Evolutionary conservation across 2,329 filamentous ascomycete species (phyloP).

Genomic region (Aplosporella prunicola): DNA sequence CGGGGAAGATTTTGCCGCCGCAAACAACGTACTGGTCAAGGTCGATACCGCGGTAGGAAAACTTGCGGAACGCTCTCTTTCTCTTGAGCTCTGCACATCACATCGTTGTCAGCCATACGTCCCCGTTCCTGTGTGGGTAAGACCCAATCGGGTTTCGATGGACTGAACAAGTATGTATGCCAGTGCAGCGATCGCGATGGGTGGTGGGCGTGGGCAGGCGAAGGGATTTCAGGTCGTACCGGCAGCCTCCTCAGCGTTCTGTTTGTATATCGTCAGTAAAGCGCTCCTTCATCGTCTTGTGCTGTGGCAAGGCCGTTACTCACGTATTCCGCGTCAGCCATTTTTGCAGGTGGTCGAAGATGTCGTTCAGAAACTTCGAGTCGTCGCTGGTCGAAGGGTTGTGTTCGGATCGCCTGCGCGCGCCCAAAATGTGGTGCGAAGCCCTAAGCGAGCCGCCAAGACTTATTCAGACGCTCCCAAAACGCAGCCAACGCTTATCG

Average conservation of each 20-base stretch:
- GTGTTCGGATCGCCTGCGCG: conserved; percentile 15
- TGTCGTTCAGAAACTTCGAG: conserved; percentile 19
- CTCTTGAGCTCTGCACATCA: conserved; percentile 74
- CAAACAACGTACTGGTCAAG: conserved; percentile 86
- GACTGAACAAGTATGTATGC: conserved; percentile 6
- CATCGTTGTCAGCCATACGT: conserved; percentile 11
- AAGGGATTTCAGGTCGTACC: conserved; percentile 39
- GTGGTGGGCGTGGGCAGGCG: conserved; percentile 11
- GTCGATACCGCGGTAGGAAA: conserved; percentile 98
- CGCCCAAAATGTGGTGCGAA: conserved; percentile 9
- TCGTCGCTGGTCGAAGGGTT: conserved; percentile 28
- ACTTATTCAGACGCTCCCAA: too few species aligned
- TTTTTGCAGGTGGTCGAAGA: conserved; percentile 50
- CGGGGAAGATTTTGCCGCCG: too few species aligned
- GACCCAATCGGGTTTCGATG: conserved; percentile 12
- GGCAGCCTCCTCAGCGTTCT: conserved; percentile 97
- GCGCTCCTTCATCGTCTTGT: too few species aligned
- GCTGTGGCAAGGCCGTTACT: conserved; percentile 38
- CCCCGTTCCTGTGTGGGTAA: conserved; percentile 11
- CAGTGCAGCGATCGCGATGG: conserved; percentile 8
- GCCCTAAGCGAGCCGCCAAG: conserved; percentile 11
- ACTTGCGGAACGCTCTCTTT: conserved; percentile 99
- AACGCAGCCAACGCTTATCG: too few species aligned
- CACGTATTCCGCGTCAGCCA: conserved; percentile 87
- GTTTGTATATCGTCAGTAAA: conserved; percentile 17